phyloP scores from a whole-genome alignment of 306 rosid species.

The Castanospermum australe region DNA sequence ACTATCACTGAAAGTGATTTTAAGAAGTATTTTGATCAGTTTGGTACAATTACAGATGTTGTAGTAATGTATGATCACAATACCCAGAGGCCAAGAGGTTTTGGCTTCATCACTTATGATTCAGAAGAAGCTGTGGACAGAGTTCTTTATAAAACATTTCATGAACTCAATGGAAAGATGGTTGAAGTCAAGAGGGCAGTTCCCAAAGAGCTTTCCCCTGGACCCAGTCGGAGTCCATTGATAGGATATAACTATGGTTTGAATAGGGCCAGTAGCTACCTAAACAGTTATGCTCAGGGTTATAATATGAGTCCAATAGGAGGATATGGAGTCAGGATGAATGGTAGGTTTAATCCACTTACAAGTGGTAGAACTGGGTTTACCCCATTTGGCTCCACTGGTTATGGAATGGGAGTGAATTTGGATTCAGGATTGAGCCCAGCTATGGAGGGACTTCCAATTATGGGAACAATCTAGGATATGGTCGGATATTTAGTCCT shows the following conservation, averaged over 20 bases:
- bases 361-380: slow-evolving; percentile 69
- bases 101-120: slow-evolving; percentile 94
- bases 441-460: slow-evolving; percentile 71
- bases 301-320: slow-evolving; percentile 81
- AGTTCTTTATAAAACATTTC: slow-evolving; percentile 87
- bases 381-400: slow-evolving; percentile 66
- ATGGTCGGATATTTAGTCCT: slow-evolving; percentile 77
- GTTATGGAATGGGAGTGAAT: slow-evolving; percentile 79
- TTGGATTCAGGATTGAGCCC: slow-evolving; percentile 78
- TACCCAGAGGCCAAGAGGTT: slow-evolving; percentile 98
- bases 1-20: slow-evolving; percentile 93
- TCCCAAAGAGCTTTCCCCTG: slow-evolving; percentile 92
- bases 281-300: slow-evolving; percentile 76
- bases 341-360: slow-evolving; percentile 81
- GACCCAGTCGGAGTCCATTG: slow-evolving; percentile 74
- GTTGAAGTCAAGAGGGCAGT: slow-evolving; percentile 99
- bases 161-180: slow-evolving; percentile 94
- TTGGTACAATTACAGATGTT: slow-evolving; percentile 87
- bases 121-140: slow-evolving; percentile 92
- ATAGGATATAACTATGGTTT: slow-evolving; percentile 78
- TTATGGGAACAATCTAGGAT: slow-evolving; percentile 73
- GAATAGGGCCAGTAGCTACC: slow-evolving; percentile 71
- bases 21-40: slow-evolving; percentile 90
- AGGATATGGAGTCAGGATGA: slow-evolving; percentile 83
- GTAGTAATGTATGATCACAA: slow-evolving; percentile 99